Evolutionary conservation across 2,329 filamentous ascomycete genomes (phyloP), one percentile per base, ranked within the genome.

Genomic region (Colletotrichum chlorophyti): DNA sequence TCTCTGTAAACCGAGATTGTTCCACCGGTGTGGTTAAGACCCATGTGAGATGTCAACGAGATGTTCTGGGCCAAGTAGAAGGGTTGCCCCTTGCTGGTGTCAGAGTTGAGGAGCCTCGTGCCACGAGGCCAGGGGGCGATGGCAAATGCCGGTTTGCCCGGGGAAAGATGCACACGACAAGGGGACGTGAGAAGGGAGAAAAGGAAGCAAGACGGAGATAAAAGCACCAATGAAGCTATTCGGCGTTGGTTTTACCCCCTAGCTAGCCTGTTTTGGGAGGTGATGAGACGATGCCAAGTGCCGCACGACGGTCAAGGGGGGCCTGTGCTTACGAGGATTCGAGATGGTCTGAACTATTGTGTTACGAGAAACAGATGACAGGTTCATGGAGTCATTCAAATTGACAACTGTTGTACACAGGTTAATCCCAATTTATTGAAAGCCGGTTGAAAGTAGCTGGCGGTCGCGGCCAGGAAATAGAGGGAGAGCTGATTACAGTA

Each of bases 251-350:
- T 34, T 40, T 12, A 29, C 27, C 17, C 54, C 50, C 54, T 26
- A 17, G 41, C 15, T 35, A 19, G 17, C 45, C 53, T 48, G 41
- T 57, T 58, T 61, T 40, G 58, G 29, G 46, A 57, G 31, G 35
- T 45, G 41, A 48, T 58, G 58, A 61, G 58, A 61, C 58, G 53
- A 43, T 29, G 58, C 53, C 58, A 61, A 61, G 58, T 46, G 58
- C 53, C 58, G 58, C 53, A 52, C 29, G 46, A 51, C 27, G 53
- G 50, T 47, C 37, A 42, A 57, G 35, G 45, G 38, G 52, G 12
- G 53, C 32, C 53, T 38, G 53, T 40, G 53, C 47, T 32, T n/a
- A 31, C 40, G 53, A 47, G 34, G 24, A 19, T 40, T 5, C 19
- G 32, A 11, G 19, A 45, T 46, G 47, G 53, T 46, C 47, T 52